Conservation (phyloP, 768 basidiomycete species). For the Wakefieldia striispora region DNA sequence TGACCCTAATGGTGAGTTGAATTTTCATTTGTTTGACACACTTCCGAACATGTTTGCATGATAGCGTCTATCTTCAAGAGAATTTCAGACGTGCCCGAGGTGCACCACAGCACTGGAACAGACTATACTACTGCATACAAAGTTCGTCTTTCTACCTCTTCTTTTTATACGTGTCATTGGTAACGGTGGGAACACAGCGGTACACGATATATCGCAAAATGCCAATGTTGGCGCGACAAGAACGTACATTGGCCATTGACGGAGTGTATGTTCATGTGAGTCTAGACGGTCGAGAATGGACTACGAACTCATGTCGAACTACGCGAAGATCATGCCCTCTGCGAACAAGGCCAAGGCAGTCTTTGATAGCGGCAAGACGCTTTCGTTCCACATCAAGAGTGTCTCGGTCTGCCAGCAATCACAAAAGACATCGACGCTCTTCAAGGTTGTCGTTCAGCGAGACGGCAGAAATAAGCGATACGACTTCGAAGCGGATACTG, state of each 20-base stretch:
- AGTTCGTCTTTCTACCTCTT: slow-evolving; percentile 37
- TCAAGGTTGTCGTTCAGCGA: slow-evolving; percentile 86
- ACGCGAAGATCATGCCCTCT: slow-evolving; percentile 79
- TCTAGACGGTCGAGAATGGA: not conserved
- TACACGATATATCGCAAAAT: slow-evolving; percentile 92
- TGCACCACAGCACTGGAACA: slow-evolving; percentile 55
- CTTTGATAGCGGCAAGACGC: slow-evolving; percentile 86
- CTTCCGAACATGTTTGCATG: not conserved
- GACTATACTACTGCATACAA: slow-evolving; percentile 88
- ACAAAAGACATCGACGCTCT: slow-evolving; percentile 72
- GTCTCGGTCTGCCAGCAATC: slow-evolving; percentile 83
- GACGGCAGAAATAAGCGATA: slow-evolving; percentile 83
- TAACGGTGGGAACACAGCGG: slow-evolving; percentile 49
- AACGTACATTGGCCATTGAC: slow-evolving; percentile 90
- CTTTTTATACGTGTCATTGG: not conserved
- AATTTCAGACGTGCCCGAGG: slow-evolving; percentile 64
- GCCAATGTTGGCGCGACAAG: slow-evolving; percentile 90
- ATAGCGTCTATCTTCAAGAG: slow-evolving; percentile 92
- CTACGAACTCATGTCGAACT: slow-evolving; percentile 6
- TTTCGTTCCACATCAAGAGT: slow-evolving; percentile 89
- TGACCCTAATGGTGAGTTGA: slow-evolving; percentile 82
- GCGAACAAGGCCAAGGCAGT: slow-evolving; percentile 76
- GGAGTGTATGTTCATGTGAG: slow-evolving; percentile 89
- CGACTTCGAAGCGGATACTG: slow-evolving; percentile 93
- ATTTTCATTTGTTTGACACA: not conserved